phyloP scores from a whole-genome alignment of 163 green algal genomes.

The Scenedesmus sp. region DNA sequence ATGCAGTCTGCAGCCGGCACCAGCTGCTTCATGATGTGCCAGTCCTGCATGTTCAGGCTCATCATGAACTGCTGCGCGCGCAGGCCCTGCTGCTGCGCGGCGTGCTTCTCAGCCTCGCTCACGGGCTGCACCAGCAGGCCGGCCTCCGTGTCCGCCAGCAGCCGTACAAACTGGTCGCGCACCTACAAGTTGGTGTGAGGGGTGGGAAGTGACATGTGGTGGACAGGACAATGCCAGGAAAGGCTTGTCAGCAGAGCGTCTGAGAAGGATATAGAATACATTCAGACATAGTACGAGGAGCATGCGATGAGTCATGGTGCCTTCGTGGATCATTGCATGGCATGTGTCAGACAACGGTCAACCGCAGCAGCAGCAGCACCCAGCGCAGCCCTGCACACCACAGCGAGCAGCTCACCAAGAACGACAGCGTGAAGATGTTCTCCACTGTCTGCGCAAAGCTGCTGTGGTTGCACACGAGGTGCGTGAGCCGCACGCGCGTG shows the following conservation, averaged over 20 bases:
- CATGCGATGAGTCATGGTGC: neutral
- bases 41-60: conserved; percentile 68
- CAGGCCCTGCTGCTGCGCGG: neutral
- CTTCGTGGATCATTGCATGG: neutral
- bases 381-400: neutral
- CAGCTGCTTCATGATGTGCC: conserved; percentile 68
- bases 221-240: neutral
- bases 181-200: conserved; percentile 45
- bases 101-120: neutral
- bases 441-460: conserved; percentile 90
- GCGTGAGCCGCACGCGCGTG: conserved; percentile 52
- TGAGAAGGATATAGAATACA: neutral
- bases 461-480: conserved; percentile 80
- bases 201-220: neutral
- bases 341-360: neutral
- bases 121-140: conserved; percentile 47
- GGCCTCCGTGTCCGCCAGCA: conserved; percentile 41
- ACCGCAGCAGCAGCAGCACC: neutral
- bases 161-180: conserved; percentile 58
- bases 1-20: conserved; percentile 58
- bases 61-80: conserved; percentile 67
- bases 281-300: neutral
- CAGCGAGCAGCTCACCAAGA: conserved; percentile 75
- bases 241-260: neutral
- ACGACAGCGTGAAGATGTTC: conserved; percentile 91